A percentile compares a stretch with the other conserved stretches of the same genome.
These are phyloP conservation scores for Rhizopogon salebrosus DNA, from an alignment of 768 basidiomycete genomes.

Conservation along the genomic window DNA sequence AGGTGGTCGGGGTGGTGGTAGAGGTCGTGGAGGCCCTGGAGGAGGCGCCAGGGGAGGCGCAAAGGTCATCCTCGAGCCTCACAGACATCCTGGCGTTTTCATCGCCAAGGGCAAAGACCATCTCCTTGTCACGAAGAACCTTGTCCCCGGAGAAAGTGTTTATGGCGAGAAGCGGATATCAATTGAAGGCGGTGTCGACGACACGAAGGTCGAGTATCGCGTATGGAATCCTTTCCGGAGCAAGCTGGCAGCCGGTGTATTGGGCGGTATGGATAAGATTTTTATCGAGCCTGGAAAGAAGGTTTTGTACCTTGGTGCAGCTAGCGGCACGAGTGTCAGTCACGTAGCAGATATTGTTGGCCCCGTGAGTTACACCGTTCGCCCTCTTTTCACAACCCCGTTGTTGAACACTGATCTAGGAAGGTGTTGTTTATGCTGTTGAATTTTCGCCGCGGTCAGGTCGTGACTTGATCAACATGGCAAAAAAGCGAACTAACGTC, in stretches of 20 bases:
- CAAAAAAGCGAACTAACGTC: constrained; percentile 98
- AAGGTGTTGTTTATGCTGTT: constrained; percentile 96
- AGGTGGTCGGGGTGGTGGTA: constrained; percentile 40
- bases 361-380: constrained; percentile 52
- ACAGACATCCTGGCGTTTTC: constrained; percentile 92
- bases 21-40: constrained; percentile 56
- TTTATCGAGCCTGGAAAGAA: constrained; percentile 92
- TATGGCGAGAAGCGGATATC: constrained; percentile 98
- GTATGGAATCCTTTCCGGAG: constrained; percentile 99
- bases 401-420: constrained; percentile 39
- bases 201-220: constrained; percentile 90
- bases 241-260: constrained; percentile 94
- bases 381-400: constrained; percentile 3
- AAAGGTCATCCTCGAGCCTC: constrained; percentile 90
- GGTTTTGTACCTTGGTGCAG: constrained; percentile 96
- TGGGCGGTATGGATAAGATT: constrained; percentile 92
- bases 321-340: constrained; percentile 95
- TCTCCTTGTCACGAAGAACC: constrained; percentile 94
- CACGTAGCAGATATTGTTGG: constrained; percentile 99
- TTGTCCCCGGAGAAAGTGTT: constrained; percentile 95
- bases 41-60: constrained; percentile 79
- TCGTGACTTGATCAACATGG: constrained; percentile 98
- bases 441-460: constrained; percentile 97
- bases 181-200: constrained; percentile 69
- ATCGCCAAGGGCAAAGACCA: constrained; percentile 97